phyloP scores from a whole-genome alignment of 805 yeast species.

The Pichia occidentalis region DNA sequence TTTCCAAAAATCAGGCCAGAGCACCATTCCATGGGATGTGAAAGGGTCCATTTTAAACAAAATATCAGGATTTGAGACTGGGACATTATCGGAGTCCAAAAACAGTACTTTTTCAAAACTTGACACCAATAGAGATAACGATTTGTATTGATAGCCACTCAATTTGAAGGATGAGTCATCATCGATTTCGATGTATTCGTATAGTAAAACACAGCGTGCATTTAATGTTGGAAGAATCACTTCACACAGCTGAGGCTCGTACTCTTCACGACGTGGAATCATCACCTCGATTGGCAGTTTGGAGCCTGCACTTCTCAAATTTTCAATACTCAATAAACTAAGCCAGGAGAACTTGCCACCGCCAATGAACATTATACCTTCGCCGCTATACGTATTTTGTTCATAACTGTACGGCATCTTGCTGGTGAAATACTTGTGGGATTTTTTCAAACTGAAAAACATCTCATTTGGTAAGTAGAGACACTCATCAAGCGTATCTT shows the following conservation, averaged over 20 bases:
- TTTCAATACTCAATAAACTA: slow-evolving; percentile 46
- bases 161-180: slow-evolving; percentile 30
- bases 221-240: slow-evolving; percentile 38
- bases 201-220: slow-evolving; percentile 54
- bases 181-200: too few species aligned
- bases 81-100: slow-evolving; percentile 48
- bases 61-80: slow-evolving; percentile 41
- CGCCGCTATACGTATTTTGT: slow-evolving; percentile 37
- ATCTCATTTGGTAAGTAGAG: slow-evolving; percentile 41
- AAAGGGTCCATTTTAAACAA: slow-evolving; percentile 55
- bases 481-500: slow-evolving; percentile 44
- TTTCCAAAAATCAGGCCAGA: slow-evolving; percentile 60
- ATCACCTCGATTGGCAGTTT: slow-evolving; percentile 41
- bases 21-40: slow-evolving; percentile 39
- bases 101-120: slow-evolving; percentile 47
- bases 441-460: slow-evolving; percentile 35
- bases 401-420: slow-evolving; percentile 28
- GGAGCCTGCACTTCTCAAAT: slow-evolving; percentile 40
- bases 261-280: slow-evolving; percentile 35
- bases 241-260: slow-evolving; percentile 33
- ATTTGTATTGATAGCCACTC: slow-evolving; percentile 43
- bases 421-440: slow-evolving; percentile 42
- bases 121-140: slow-evolving; percentile 43
- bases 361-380: slow-evolving; percentile 68
- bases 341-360: slow-evolving; percentile 68